A percentile compares a stretch with the other conserved stretches of the same genome.
Evolutionary conservation across 306 rosid genomes (phyloP).

Genomic region (Begonia masoniana): DNA sequence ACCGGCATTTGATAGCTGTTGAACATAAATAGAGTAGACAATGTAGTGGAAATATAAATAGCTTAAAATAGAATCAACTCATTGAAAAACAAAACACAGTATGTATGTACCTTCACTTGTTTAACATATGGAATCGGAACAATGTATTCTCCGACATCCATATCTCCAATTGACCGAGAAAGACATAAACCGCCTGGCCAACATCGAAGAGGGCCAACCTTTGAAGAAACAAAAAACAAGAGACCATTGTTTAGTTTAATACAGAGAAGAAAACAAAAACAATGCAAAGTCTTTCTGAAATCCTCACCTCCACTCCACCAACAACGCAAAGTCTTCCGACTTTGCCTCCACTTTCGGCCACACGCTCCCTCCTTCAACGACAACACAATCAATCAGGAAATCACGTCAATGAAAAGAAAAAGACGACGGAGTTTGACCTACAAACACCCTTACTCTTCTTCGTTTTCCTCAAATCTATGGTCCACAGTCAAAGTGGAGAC

Average conservation of each 20-base stretch:
- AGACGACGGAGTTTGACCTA: no score
- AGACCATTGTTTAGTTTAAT: no score
- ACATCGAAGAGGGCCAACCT: slow-evolving; percentile 98
- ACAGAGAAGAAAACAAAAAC: no score
- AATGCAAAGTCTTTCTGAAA: neutral
- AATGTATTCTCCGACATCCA: slow-evolving; percentile 95
- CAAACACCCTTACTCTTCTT: slow-evolving; percentile 34
- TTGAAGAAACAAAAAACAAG: slow-evolving; percentile 6
- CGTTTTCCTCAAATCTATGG: slow-evolving; percentile 91
- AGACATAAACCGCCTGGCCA: slow-evolving; percentile 99
- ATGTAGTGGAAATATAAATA: no score
- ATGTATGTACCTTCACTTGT: slow-evolving; percentile 83
- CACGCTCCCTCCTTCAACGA: slow-evolving; percentile 47
- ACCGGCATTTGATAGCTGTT: slow-evolving; percentile 85
- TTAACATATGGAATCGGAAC: slow-evolving; percentile 91
- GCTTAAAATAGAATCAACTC: no score
- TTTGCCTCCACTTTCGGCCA: slow-evolving; percentile 93
- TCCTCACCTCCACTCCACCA: slow-evolving; percentile 83
- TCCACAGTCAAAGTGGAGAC: slow-evolving; percentile 78
- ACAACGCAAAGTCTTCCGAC: slow-evolving; percentile 90
- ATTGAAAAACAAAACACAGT: no score
- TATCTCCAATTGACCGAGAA: slow-evolving; percentile 95
- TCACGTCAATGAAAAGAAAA: no score
- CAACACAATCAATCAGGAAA: no score
- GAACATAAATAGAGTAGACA: slow-evolving; percentile 1